These are phyloP conservation scores for Solanum bulbocastanum DNA, from an alignment of 257 asterid species.

Conservation along the genomic window DNA sequence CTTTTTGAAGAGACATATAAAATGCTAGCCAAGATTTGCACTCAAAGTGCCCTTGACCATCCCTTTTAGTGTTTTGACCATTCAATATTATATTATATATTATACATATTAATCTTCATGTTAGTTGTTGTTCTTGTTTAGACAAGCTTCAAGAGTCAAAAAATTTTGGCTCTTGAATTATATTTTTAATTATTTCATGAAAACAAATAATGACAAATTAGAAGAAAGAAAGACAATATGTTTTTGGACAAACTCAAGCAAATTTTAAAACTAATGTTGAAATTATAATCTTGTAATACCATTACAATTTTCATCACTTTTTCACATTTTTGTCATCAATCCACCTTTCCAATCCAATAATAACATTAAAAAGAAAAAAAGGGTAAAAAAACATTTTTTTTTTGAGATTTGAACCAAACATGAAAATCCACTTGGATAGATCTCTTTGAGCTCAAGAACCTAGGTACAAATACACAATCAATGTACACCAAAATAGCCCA, in stretches of 20 bases:
- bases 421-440: not conserved
- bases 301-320: not conserved
- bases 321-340: not conserved
- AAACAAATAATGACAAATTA: not conserved
- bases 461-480: not conserved
- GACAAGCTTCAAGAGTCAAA: not conserved
- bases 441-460: not conserved
- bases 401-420: not conserved
- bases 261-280: not conserved
- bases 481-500: not conserved
- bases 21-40: constrained; percentile 19
- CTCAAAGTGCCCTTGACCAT: constrained; percentile 30
- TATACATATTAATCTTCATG: not conserved
- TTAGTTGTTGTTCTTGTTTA: not conserved
- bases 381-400: not conserved
- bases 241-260: not conserved
- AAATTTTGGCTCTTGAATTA: not conserved
- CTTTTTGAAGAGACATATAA: not conserved
- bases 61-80: constrained; percentile 21
- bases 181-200: not conserved
- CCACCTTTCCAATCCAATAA: not conserved
- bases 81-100: not conserved
- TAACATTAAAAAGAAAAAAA: not conserved
- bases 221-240: not conserved
- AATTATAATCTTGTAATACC: not conserved